phyloP scores from a whole-genome alignment of 805 yeast species.

The Lipomyces spencermartinsiae region DNA sequence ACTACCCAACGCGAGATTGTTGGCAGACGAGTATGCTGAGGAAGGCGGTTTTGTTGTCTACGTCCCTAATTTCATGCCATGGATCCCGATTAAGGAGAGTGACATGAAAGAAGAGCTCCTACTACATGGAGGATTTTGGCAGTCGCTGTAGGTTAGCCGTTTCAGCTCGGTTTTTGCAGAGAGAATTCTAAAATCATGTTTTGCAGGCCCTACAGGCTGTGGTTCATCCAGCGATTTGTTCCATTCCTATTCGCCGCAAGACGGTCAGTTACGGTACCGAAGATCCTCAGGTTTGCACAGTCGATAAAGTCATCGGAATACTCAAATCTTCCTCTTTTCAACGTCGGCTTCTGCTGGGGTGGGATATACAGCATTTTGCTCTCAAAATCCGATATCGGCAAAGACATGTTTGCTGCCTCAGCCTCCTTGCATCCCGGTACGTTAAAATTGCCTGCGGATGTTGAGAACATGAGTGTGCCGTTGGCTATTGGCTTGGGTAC shows the following conservation, averaged over 20 bases:
- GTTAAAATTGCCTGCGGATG: constrained; percentile 17
- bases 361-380: constrained; percentile 11
- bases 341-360: constrained; percentile 31
- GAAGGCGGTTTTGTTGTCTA: constrained; percentile 19
- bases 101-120: not conserved
- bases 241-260: constrained; percentile 11
- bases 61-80: constrained; percentile 20
- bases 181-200: no score
- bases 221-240: constrained; percentile 1
- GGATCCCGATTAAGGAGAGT: not conserved
- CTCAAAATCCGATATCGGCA: constrained; percentile 4
- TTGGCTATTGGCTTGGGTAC: constrained; percentile 3
- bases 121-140: not conserved
- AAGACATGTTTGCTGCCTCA: constrained; percentile 10
- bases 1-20: constrained; percentile 20
- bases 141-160: not conserved
- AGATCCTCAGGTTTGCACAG: constrained; percentile 6
- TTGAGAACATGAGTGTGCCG: constrained; percentile 5
- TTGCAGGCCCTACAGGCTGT: not conserved
- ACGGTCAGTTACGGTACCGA: constrained; percentile 9
- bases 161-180: not conserved
- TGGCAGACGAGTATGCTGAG: constrained; percentile 28
- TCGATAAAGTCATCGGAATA: constrained; percentile 4
- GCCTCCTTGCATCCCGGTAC: constrained; percentile 20
- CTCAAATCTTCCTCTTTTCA: constrained; percentile 9